A percentile compares a stretch with the other conserved stretches of the same genome.
Evolutionary conservation across 78 protist genomes (phyloP).

Genomic region (Guillardia theta): DNA sequence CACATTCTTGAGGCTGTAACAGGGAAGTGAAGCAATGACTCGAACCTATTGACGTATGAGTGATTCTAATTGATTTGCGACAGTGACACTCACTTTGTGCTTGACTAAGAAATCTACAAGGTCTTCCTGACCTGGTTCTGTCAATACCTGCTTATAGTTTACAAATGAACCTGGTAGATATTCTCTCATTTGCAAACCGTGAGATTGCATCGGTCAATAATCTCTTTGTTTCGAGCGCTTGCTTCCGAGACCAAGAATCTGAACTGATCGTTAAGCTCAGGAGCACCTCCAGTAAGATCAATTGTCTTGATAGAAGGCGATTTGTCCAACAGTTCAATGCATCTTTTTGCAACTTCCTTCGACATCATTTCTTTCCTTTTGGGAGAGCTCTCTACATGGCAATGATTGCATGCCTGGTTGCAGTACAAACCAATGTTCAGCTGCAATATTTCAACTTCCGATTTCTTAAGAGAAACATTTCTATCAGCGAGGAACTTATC

Average conservation of each 20-base stretch:
- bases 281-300: constrained; percentile 58
- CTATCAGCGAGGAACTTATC: not conserved
- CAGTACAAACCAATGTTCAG: constrained; percentile 55
- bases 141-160: not conserved
- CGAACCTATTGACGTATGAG: not conserved
- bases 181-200: too few relatives aligned
- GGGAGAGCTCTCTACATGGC: constrained; percentile 59
- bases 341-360: not conserved
- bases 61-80: not conserved
- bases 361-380: constrained; percentile 44
- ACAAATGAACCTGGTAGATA: too few relatives aligned
- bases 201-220: constrained; percentile 57
- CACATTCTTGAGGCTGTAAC: constrained; percentile 40
- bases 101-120: constrained; percentile 22
- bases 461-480: not conserved
- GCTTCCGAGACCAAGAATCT: not conserved
- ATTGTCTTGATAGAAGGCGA: not conserved
- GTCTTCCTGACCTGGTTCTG: constrained; percentile 38
- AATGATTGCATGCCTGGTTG: constrained; percentile 59
- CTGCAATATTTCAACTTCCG: not conserved
- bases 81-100: not conserved
- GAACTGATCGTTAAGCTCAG: constrained; percentile 46
- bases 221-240: not conserved
- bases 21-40: constrained; percentile 45
- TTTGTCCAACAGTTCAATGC: not conserved